Evolutionary conservation across 495 filamentous ascomycete genomes (phyloP), one percentile per base, ranked within the genome.

Genomic region (Hypoxylon subgilvum): DNA sequence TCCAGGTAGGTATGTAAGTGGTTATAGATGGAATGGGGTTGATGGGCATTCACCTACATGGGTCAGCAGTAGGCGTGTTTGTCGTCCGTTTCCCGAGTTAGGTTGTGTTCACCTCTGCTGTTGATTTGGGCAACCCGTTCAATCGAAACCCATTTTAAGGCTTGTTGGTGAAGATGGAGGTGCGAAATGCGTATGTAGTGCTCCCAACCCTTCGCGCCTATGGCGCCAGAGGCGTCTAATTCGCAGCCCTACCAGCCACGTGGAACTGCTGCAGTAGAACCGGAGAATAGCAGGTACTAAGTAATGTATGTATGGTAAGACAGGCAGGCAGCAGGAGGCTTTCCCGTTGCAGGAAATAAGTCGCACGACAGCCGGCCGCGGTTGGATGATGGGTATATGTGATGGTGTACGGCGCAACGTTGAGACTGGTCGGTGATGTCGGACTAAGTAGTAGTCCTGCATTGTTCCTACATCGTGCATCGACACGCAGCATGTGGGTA

Each of bases 241-340:
- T 18, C 9, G 7, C 3, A 17, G 2, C 28, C 30, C 30, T 36
- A 27, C 25, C 42, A 54, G 44, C 61, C 61, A 58, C 52, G 61
- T 58, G 53, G 48, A 54, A 49, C 39, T 41, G 43, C 39, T 55
- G 61, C 27, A 38, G 54, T 58, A 59, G 49, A 55, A 64, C 54
- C 36, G 42, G 59, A 57, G 23, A 25, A 23, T 18, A 22, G 27
- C 28, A 39, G 7, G 35, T 53, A 25, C 18, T 22, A 12, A 38
- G 1, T 25, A 31, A 32, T 4, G 13, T n/a, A 27, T 8, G 8
- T n/a, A 42, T n/a, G 30, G 25, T 44, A 21, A 21, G 44, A 13
- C 27, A 8, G 17, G 9, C 6, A 27, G 19, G 46, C n/a, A 9
- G 8, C 12, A 12, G 44, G 36, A 17, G 14, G 1, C 10, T 23